Evolutionary conservation across 2,329 filamentous ascomycete genomes (phyloP), one percentile per base, ranked within the genome.

Genomic region (Fusarium nematophilum): DNA sequence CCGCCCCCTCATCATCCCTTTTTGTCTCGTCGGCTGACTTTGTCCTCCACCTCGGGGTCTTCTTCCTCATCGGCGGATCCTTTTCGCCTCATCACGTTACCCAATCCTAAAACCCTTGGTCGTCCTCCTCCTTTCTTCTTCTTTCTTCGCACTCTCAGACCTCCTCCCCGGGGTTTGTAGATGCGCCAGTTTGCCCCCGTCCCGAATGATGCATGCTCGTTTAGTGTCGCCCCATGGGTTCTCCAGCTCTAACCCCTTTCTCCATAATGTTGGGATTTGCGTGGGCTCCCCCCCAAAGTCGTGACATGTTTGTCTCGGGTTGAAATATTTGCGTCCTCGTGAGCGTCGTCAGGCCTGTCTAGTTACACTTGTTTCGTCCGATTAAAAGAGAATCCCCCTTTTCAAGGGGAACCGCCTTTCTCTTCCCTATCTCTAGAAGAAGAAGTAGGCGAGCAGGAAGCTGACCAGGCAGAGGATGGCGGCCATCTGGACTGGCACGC

Each of bases 401-500:
- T 15, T 13, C 38, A 39, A 47, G 14, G 36, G 43, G 31, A 45
- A 29, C 33, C 26, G 27, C 17, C 42, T 36, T 49, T 31, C n/a
- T n/a, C n/a, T n/a, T 45, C 6, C 43, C 36, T 56, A 49, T 53
- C 18, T 50, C 83, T 88, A 99, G 78, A 99, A 99, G 82, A 99
- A 93, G 76, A 98, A 86, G 79, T 97, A 99, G 50, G 93, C 95
- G 68, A 98, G 85, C 72, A 99, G 78, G 80, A 99, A 99, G 81
- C 92, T 93, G 62, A 96, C 70, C 69, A 99, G 81, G 74, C 93
- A 97, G 36, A 99, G 80, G 17, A 87, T 81, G 17, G 95, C 94
- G 37, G 91, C 91, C 60, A 94, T 86, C 75, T 94, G 90, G 43
- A 99, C 86, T 1, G 95, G 89, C 4, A 99, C 94, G 17, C 95